Percentiles rank a stretch among this genome's conserved stretches.
These are phyloP conservation scores for Lycium barbarum DNA, from an alignment of 257 asterid species.

Conservation along the genomic window DNA sequence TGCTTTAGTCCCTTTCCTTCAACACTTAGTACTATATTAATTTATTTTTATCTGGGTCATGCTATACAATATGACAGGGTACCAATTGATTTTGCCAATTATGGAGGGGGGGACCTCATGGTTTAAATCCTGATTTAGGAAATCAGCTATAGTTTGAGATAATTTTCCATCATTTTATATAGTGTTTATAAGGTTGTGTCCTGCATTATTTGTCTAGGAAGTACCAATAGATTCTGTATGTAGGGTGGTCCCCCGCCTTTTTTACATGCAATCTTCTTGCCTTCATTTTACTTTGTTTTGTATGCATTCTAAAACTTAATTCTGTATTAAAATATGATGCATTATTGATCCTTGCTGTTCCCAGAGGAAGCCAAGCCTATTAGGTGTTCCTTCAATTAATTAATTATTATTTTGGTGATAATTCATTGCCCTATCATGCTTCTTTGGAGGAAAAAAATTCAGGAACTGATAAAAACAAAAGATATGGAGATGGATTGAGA, in stretches of 20 bases:
- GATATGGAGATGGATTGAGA: neutral
- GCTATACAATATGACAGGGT: constrained; percentile 9
- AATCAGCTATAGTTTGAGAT: constrained; percentile 26
- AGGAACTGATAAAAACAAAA: neutral
- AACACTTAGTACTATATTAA: constrained; percentile 22
- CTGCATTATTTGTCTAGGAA: constrained; percentile 31
- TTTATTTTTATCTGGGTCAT: constrained; percentile 21
- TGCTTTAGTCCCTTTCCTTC: constrained; percentile 4
- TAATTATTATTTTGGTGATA: neutral
- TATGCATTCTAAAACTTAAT: neutral
- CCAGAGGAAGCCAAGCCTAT: constrained; percentile 18
- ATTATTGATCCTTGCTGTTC: constrained; percentile 4
- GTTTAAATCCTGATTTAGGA: constrained; percentile 39
- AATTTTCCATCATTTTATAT: constrained; percentile 22
- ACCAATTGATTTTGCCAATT: constrained; percentile 43
- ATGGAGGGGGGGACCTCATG: constrained; percentile 41
- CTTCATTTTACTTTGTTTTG: constrained; percentile 12
- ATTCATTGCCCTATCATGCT: neutral
- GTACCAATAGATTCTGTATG: constrained; percentile 36
- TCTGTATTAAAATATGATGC: constrained; percentile 23
- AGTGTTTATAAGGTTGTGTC: constrained; percentile 31
- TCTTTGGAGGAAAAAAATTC: constrained; percentile 1
- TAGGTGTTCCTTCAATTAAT: neutral
- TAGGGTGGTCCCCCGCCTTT: constrained; percentile 44
- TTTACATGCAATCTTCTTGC: constrained; percentile 23